Evolutionary conservation across 768 basidiomycete species (phyloP).

Genomic region (Pleurotus citrinopileatus): DNA sequence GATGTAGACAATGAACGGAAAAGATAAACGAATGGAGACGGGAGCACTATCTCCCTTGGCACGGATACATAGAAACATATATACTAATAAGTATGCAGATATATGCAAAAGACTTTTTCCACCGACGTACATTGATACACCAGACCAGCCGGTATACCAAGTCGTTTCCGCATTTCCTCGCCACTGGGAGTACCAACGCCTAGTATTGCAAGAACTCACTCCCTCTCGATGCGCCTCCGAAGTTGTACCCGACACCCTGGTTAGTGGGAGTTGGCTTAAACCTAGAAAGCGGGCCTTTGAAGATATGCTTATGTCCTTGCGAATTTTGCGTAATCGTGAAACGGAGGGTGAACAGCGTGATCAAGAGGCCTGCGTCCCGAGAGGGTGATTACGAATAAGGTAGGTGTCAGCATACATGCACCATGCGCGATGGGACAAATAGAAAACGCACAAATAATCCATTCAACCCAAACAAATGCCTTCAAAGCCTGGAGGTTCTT

Average conservation of each 20-base stretch:
- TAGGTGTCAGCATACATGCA: too few species aligned
- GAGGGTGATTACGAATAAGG: too few species aligned
- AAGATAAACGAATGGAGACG: background rate
- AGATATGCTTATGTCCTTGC: constrained; percentile 49
- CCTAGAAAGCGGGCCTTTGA: constrained; percentile 47
- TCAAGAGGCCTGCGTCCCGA: constrained; percentile 50
- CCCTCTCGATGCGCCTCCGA: constrained; percentile 13
- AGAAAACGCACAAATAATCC: constrained; percentile 41
- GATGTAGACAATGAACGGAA: background rate
- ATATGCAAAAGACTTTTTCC: too few species aligned
- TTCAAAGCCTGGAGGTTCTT: constrained; percentile 52
- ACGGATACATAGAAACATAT: too few species aligned
- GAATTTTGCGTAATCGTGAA: constrained; percentile 41
- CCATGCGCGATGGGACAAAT: too few species aligned
- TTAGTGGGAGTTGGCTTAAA: constrained; percentile 33
- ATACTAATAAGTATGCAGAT: too few species aligned
- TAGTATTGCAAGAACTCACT: constrained; percentile 39
- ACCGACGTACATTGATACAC: background rate
- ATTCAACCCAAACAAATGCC: constrained; percentile 58
- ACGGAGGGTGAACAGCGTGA: constrained; percentile 36
- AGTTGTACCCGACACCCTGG: background rate
- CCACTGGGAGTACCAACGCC: constrained; percentile 19
- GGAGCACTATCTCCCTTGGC: background rate
- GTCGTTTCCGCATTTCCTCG: background rate
- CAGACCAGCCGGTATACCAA: background rate